Base-by-base conservation (phyloP, 768 basidiomycete genomes). In the Pilatotrama ljubarskyi region DNA sequence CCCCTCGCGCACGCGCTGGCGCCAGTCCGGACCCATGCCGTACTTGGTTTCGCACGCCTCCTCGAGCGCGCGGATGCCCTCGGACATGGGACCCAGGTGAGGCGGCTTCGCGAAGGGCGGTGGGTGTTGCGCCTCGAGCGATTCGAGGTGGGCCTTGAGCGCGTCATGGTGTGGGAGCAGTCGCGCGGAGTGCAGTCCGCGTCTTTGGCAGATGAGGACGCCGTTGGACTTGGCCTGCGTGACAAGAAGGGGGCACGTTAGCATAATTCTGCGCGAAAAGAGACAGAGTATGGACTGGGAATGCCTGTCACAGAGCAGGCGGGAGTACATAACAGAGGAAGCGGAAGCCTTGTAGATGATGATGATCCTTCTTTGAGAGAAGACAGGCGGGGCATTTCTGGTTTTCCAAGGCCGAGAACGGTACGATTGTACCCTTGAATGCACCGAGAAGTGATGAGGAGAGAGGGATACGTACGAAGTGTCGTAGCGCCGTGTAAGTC, bases 401-500 rank as follows among this genome's bases (percentile, higher is more conserved):
- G 9, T 15, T 14, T 35, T 15, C 3, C 15, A 8, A 2, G 48
- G 17, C n/a, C n/a, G n/a, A n/a, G n/a, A n/a, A n/a, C n/a, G n/a
- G n/a, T n/a, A n/a, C n/a, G n/a, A n/a, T n/a, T n/a, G n/a, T n/a
- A n/a, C n/a, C n/a, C n/a, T n/a, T n/a, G n/a, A n/a, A n/a, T n/a
- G n/a, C n/a, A n/a, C n/a, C n/a, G n/a, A n/a, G 5, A 49, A 20
- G 11, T 11, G 46, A 32, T 10, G 8, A 10, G 29, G 5, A 22
- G 41, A 29, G 41, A 41, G 56, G 42, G 59, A 56, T 43, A 75
- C 87, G 68, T 73, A 89, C 88, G 69, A 90, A 90, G 73, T 90
- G 85, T 57, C 88, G 75, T 26, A 90, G 73, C 32, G 87, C 88
- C 1, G 89, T 90, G 72, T 90, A 90, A 0, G 86, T 86, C 88